These are phyloP conservation scores for Mycena olivaceomarginata DNA, from an alignment of 768 basidiomycete genomes.

Conservation along the genomic window DNA sequence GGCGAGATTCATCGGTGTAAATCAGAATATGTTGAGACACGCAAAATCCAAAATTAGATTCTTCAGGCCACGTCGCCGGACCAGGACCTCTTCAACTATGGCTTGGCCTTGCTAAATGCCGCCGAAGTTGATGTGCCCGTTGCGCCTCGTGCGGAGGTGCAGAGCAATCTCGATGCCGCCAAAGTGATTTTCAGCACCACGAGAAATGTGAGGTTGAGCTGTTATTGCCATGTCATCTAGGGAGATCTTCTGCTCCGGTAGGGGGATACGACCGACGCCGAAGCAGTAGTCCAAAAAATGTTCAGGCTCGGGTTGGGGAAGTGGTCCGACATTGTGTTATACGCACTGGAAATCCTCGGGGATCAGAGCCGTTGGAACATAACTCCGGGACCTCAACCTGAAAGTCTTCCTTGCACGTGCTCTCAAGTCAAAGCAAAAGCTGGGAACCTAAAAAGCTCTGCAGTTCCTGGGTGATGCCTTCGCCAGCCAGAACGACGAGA, in stretches of 20 bases:
- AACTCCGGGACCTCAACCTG: neutral
- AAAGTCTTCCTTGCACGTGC: neutral
- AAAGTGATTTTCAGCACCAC: neutral
- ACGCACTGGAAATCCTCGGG: neutral
- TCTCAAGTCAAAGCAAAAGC: neutral
- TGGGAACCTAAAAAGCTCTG: neutral
- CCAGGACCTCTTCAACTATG: neutral
- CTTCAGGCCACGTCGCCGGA: neutral
- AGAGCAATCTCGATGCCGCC: neutral
- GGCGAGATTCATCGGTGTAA: neutral
- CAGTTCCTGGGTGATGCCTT: neutral
- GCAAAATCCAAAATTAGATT: neutral
- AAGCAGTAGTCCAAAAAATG: neutral
- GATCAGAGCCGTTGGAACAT: neutral
- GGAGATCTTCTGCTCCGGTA: neutral
- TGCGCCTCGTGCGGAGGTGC: neutral
- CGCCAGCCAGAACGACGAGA: neutral
- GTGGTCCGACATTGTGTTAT: neutral
- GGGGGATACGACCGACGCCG: neutral
- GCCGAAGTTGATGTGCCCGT: neutral
- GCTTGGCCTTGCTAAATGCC: neutral
- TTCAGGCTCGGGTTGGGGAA: neutral
- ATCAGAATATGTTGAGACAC: constrained; percentile 1
- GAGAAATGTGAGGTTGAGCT: too few species aligned
- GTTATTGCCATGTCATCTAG: neutral